Conservation (phyloP, 1,139 yeast genomes). For the Debaryomyces udenii region DNA sequence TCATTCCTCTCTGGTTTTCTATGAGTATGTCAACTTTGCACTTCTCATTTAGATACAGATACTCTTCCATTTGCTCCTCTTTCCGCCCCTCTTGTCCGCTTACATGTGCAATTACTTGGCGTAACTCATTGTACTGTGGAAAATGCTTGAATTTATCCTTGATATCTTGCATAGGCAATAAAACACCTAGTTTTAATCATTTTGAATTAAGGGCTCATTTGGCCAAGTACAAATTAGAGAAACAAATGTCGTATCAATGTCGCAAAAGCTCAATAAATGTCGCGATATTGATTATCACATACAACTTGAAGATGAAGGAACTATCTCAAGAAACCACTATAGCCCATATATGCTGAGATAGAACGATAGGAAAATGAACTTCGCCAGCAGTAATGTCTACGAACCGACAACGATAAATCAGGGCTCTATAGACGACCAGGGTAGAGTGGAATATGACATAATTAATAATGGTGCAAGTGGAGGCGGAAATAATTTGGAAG, state of each 20-base stretch:
- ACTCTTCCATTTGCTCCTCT: background rate
- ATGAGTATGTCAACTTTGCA: slow-evolving; percentile 45
- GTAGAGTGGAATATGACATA: background rate
- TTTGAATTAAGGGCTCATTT: background rate
- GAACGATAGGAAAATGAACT: background rate
- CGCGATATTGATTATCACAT: no score
- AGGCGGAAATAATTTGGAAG: background rate
- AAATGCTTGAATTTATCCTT: slow-evolving; percentile 13
- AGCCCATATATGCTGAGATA: background rate
- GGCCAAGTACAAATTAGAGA: no score
- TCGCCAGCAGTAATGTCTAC: background rate
- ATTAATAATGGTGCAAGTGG: background rate
- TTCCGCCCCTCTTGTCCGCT: slow-evolving; percentile 1
- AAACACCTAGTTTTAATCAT: background rate
- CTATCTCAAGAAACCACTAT: no score
- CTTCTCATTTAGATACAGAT: slow-evolving; percentile 7
- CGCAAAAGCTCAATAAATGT: no score
- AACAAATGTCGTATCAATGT: no score
- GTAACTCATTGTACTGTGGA: slow-evolving; percentile 15
- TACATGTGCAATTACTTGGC: slow-evolving; percentile 6
- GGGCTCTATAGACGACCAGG: no score
- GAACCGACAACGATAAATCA: background rate
- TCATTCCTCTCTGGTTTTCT: slow-evolving; percentile 74
- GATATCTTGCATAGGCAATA: slow-evolving; percentile 7
- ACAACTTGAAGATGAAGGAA: no score